These are phyloP conservation scores for Peronospora belbahrii DNA, from an alignment of 352 stramenopile species.

Conservation along the genomic window DNA sequence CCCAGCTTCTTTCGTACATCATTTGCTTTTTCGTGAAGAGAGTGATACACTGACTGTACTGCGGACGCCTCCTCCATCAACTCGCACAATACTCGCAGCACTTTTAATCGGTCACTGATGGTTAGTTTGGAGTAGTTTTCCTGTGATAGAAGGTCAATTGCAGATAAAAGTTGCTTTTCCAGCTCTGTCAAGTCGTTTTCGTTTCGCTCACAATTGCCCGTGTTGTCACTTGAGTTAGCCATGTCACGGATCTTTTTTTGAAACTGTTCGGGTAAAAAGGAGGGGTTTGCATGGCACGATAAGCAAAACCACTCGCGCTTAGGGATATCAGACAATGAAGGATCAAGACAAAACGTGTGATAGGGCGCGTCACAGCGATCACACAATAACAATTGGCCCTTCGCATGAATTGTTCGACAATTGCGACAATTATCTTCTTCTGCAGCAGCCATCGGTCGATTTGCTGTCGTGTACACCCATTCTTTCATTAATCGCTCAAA, in stretches of 20 bases:
- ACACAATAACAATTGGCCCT: conserved; percentile 56
- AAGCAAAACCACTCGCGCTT: conserved; percentile 75
- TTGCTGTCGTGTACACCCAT: conserved; percentile 57
- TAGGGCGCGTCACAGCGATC: conserved; percentile 81
- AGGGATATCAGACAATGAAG: conserved; percentile 48
- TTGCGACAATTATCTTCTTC: conserved; percentile 77
- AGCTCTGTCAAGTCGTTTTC: conserved; percentile 49
- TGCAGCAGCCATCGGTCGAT: conserved; percentile 42
- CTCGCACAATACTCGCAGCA: conserved; percentile 61
- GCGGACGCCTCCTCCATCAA: conserved; percentile 42
- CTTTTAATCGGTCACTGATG: conserved; percentile 42
- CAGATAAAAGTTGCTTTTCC: conserved; percentile 48
- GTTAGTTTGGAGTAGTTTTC: conserved; percentile 58
- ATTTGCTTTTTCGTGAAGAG: conserved; percentile 56
- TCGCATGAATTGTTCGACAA: conserved; percentile 66
- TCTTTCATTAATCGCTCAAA: conserved; percentile 80
- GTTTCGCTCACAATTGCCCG: conserved; percentile 15
- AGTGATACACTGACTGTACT: conserved; percentile 57
- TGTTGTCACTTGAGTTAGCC: conserved; percentile 11
- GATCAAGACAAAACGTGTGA: conserved; percentile 72
- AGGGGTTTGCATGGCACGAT: conserved; percentile 42
- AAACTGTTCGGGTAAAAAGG: conserved; percentile 45
- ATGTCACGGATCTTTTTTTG: conserved; percentile 35
- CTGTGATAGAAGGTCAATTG: conserved; percentile 57
- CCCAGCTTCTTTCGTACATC: conserved; percentile 44